Percentiles rank a stretch among this genome's conserved stretches.
Conservation (phyloP, 768 basidiomycete species). For the Russula sp. region DNA sequence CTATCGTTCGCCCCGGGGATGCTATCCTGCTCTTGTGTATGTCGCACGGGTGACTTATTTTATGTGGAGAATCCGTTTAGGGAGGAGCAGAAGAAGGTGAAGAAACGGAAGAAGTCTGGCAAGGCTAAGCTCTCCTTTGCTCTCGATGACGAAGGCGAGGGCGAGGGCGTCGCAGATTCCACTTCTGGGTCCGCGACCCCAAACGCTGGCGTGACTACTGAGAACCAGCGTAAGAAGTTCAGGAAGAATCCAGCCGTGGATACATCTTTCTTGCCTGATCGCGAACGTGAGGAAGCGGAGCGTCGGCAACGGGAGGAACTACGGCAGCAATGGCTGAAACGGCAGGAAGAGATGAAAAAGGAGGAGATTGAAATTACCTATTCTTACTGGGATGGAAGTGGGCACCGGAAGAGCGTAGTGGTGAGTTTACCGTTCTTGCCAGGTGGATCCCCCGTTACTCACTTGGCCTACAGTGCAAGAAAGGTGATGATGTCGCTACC, state of each 20-base stretch:
- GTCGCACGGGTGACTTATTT: conserved; percentile 58
- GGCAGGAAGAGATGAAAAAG: conserved; percentile 63
- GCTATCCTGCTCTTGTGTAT: conserved; percentile 20
- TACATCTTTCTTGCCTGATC: conserved; percentile 96
- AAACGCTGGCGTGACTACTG: conserved; percentile 39
- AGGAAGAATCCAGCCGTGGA: conserved; percentile 96
- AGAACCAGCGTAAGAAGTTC: conserved; percentile 71
- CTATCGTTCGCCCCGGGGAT: conserved; percentile 28
- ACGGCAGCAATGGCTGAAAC: conserved; percentile 81
- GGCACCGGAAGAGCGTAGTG: conserved; percentile 87
- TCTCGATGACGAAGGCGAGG: conserved; percentile 76
- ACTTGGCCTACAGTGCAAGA: conserved; percentile 76
- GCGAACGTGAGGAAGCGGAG: conserved; percentile 94
- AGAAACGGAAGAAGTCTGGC: conserved; percentile 89
- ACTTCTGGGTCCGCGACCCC: conserved; percentile 38
- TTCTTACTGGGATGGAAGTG: conserved; percentile 98
- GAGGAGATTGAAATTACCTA: conserved; percentile 90
- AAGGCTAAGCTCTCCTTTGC: conserved; percentile 92
- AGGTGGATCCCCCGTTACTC: conserved; percentile 25
- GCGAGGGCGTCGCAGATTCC: conserved; percentile 46
- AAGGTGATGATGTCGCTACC: conserved; percentile 81
- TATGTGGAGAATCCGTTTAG: conserved; percentile 82
- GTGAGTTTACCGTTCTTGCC: conserved; percentile 48
- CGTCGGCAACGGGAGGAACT: conserved; percentile 84
- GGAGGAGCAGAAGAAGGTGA: conserved; percentile 79